phyloP scores from a whole-genome alignment of 1,284 basidiomycete genomes.

The Austroboletus olivaceoglutinosus region DNA sequence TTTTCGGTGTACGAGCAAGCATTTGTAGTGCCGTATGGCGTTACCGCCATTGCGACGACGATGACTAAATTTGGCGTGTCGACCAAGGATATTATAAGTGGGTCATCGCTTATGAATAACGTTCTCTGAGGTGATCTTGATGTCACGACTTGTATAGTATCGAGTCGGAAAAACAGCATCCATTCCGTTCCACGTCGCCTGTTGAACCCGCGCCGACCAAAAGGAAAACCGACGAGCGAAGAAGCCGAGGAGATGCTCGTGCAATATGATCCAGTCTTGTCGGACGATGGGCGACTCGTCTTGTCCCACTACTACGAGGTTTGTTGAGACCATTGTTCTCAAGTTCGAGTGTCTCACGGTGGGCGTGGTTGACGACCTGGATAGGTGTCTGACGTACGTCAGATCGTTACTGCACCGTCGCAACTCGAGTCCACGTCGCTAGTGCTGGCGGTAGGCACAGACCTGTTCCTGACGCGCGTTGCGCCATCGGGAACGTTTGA shows the following conservation, averaged over 20 bases:
- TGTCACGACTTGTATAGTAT: slow-evolving; percentile 48
- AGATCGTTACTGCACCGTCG: slow-evolving; percentile 75
- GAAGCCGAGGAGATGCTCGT: slow-evolving; percentile 87
- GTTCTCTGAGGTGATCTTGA: neutral
- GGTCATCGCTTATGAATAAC: slow-evolving; percentile 23
- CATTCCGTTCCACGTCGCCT: slow-evolving; percentile 72
- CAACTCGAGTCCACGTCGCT: slow-evolving; percentile 90
- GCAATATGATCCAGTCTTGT: slow-evolving; percentile 80
- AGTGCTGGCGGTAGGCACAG: slow-evolving; percentile 84
- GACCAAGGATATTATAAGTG: slow-evolving; percentile 82
- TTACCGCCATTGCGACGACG: slow-evolving; percentile 73
- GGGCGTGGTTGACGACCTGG: slow-evolving; percentile 1
- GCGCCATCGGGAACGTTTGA: slow-evolving; percentile 92
- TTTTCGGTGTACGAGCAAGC: slow-evolving; percentile 66
- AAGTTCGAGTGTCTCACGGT: no score
- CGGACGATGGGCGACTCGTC: slow-evolving; percentile 69
- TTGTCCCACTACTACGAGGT: slow-evolving; percentile 81
- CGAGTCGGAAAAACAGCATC: slow-evolving; percentile 74
- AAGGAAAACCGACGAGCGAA: slow-evolving; percentile 69
- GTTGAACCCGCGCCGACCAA: slow-evolving; percentile 84
- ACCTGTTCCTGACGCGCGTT: slow-evolving; percentile 82
- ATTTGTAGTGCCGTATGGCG: slow-evolving; percentile 67
- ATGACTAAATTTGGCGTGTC: slow-evolving; percentile 87
- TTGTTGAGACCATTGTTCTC: slow-evolving; percentile 16
- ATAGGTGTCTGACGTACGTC: slow-evolving; percentile 65